Evolutionary conservation across 257 asterid genomes (phyloP).

Genomic region (Lithospermum erythrorhizon): DNA sequence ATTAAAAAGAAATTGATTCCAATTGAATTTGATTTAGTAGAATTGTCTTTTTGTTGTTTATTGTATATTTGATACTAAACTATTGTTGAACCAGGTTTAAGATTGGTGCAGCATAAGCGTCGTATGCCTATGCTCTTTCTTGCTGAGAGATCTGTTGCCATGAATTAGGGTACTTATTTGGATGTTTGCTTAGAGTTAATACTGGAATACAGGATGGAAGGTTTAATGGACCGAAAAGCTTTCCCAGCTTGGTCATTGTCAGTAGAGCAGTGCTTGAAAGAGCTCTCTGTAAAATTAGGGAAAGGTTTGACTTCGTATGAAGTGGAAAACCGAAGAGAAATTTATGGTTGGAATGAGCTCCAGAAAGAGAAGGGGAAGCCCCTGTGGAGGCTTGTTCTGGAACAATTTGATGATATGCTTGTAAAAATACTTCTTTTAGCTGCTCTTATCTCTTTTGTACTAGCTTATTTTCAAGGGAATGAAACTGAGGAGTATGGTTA

Average conservation of each 20-base stretch:
- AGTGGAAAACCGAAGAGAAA: slow-evolving; percentile 51
- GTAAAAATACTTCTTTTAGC: slow-evolving; percentile 65
- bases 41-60: too few relatives aligned
- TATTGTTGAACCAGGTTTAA: not conserved
- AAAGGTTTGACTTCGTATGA: slow-evolving; percentile 55
- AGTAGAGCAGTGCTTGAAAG: slow-evolving; percentile 60
- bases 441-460: slow-evolving; percentile 55
- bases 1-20: too few relatives aligned
- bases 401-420: slow-evolving; percentile 70
- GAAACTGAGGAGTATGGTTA: slow-evolving; percentile 37
- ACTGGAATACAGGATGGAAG: slow-evolving; percentile 22
- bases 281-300: slow-evolving; percentile 49
- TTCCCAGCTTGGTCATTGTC: slow-evolving; percentile 70
- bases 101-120: not conserved
- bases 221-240: slow-evolving; percentile 25
- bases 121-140: not conserved
- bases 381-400: slow-evolving; percentile 57
- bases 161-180: not conserved
- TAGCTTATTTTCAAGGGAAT: slow-evolving; percentile 49
- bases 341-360: slow-evolving; percentile 62
- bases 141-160: too few relatives aligned
- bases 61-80: not conserved
- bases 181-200: not conserved
- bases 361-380: slow-evolving; percentile 70
- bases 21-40: not conserved